Base-by-base conservation (phyloP, 345 rosid species). In the Boechera divaricarpa region DNA sequence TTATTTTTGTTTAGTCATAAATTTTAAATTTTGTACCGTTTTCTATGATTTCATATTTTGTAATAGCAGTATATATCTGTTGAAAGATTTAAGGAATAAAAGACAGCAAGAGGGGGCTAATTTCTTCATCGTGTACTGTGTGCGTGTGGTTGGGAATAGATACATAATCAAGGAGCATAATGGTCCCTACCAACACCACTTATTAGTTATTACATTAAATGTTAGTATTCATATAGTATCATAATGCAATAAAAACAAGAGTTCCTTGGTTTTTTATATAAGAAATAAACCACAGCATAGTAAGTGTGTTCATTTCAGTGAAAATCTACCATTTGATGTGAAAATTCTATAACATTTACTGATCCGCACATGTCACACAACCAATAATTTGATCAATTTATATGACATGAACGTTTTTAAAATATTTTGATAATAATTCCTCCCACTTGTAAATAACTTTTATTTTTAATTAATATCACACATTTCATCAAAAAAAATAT, bases 221-320 rank as follows among this genome's bases (percentile, higher is more conserved):
- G 38, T 6, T 45, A 5, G 7, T 28, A 65, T 66, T 47, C 33
- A 67, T n/a, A 57, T 36, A 32, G 35, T 32, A 49, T 16, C 45
- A 67, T 67, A 36, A 47, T 13, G 4, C 59, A 67, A n/a, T 52
- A 75, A 66, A 75, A 75, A 67, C 67, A 58, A 67, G 7, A 6
- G 33, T 74, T 55, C 10, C 7, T 65, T 64, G 32, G 41, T 15
- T 41, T 33, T 53, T 51, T 29, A 4, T 35, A 8, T 12, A 21
- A 39, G 28, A 73, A 66, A 65, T 12, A 54, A 66, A 47, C 64
- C 78, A 56, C 64, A 44, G 42, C 69, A 38, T 63, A 74, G 63
- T 33, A 33, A 33, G 6, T 33, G 35, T 32, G 35, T 33, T 70
- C 56, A 58, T 57, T 57, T 70, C 21, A 18, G 3, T 18, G 4